Base-by-base conservation (phyloP, 495 filamentous ascomycete genomes). In the Hypoxylon intermedium region DNA sequence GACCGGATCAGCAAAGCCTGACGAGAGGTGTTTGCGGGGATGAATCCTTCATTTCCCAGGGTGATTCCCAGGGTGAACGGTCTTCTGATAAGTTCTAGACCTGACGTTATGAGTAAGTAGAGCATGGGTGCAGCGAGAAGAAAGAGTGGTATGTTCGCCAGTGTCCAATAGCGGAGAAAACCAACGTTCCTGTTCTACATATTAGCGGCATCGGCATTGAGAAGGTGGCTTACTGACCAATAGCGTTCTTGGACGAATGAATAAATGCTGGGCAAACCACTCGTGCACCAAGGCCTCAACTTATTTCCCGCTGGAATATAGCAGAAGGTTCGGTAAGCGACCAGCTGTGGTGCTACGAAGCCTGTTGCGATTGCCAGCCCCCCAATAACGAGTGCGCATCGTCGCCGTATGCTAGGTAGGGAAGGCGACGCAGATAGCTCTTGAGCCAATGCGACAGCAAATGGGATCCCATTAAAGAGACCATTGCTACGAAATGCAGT, bases 141-240 rank as follows among this genome's bases (percentile, higher is more conserved):
- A 72, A 98, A 98, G 1, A 98, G 83, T 0, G 95, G 95, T 21
- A 95, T 56, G 66, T 98, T 97, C 12, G 89, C 82, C 0, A 89
- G 24, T 0, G 84, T 95, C 94, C 95, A 98, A 75, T 98, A 98
- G 37, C 84, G 84, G 37, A 98, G 79, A 65, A 96, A 87, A 0
- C 94, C 95, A 47, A 87, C 84, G 64, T 91, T 84, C 93, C 93
- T 97, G 41, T 12, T 23, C 6, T 9, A 2, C 3, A 18, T 28
- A 38, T 69, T 40, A 64, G 61, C 48, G 33, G 31, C 6, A 20
- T 48, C 18, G 36, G 18, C 49, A 21, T 46, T 44, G 12, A 55
- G 19, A 30, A 12, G 9, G 20, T 51, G 15, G 15, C 13, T 26
- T 15, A 66, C 62, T 48, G 34, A 95, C 94, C 95, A 98, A 71